Conservation (phyloP, 169 alveolate species). For the Cystoisospora suis region DNA sequence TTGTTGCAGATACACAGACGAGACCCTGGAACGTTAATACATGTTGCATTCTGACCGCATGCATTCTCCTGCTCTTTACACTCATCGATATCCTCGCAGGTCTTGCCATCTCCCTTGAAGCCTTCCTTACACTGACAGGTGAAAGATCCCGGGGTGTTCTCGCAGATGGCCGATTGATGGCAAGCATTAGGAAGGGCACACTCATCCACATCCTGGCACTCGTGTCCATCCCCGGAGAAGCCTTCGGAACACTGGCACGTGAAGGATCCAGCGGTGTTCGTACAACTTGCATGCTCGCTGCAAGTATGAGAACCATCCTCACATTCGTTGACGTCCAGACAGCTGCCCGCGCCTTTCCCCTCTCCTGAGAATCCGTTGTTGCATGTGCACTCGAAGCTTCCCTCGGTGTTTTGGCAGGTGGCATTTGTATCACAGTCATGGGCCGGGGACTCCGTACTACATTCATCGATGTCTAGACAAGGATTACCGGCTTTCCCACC, state of each 20-base stretch:
- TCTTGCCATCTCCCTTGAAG: slow-evolving; percentile 56
- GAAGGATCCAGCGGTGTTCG: slow-evolving; percentile 72
- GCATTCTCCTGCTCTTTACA: slow-evolving; percentile 65
- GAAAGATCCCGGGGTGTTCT: slow-evolving; percentile 72
- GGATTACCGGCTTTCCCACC: slow-evolving; percentile 50
- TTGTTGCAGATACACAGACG: slow-evolving; percentile 66
- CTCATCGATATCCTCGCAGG: slow-evolving; percentile 71
- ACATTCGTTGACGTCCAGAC: slow-evolving; percentile 70
- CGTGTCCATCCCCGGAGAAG: slow-evolving; percentile 52
- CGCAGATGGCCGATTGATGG: slow-evolving; percentile 46
- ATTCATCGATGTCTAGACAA: slow-evolving; percentile 74
- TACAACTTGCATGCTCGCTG: slow-evolving; percentile 68
- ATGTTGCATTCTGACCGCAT: slow-evolving; percentile 63
- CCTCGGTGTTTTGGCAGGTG: slow-evolving; percentile 69
- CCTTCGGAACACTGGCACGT: slow-evolving; percentile 69
- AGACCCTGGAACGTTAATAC: slow-evolving; percentile 68
- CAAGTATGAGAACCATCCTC: slow-evolving; percentile 43
- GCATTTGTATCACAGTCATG: slow-evolving; percentile 68
- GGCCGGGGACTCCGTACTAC: slow-evolving; percentile 61
- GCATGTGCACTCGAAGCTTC: slow-evolving; percentile 73
- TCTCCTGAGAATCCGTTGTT: slow-evolving; percentile 64
- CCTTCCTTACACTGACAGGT: slow-evolving; percentile 72
- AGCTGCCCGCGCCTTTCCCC: slow-evolving; percentile 49
- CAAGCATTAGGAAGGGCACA: slow-evolving; percentile 60
- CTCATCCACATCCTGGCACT: slow-evolving; percentile 70